Evolutionary conservation across 192 early-diverging fungal genomes (phyloP).

Genomic region (Podila clonocystis): DNA sequence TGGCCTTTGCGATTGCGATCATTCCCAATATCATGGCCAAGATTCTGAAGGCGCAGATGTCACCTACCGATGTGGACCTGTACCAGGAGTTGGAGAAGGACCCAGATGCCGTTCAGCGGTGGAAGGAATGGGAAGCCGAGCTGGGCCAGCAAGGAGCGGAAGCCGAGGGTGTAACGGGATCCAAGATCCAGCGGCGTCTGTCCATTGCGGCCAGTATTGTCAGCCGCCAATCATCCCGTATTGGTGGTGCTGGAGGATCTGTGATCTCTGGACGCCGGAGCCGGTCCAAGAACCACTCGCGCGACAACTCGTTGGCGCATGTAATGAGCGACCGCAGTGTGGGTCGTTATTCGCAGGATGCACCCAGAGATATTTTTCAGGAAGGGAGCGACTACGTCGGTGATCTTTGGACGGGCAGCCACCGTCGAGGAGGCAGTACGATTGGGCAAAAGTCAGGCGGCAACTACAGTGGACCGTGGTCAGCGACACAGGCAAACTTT

Average conservation of each 20-base stretch:
- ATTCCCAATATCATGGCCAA: slow-evolving; percentile 62
- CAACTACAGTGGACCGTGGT: slow-evolving; percentile 13
- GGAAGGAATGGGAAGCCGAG: slow-evolving; percentile 51
- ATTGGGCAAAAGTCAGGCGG: background rate
- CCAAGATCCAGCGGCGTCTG: slow-evolving; percentile 46
- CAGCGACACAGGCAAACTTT: slow-evolving; percentile 18
- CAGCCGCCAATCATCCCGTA: slow-evolving; percentile 23
- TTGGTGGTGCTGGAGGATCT: background rate
- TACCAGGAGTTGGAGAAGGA: slow-evolving; percentile 58
- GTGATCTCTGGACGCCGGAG: slow-evolving; percentile 21
- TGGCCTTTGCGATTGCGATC: slow-evolving; percentile 62
- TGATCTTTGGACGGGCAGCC: slow-evolving; percentile 9
- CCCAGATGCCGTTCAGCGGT: slow-evolving; percentile 48
- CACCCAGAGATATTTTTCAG: slow-evolving; percentile 1
- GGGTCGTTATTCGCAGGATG: slow-evolving; percentile 17
- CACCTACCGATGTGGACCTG: slow-evolving; percentile 53
- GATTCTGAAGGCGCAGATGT: slow-evolving; percentile 48
- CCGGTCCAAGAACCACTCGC: slow-evolving; percentile 5
- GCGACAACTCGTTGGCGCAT: slow-evolving; percentile 5
- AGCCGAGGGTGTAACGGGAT: slow-evolving; percentile 44
- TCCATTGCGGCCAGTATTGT: slow-evolving; percentile 53
- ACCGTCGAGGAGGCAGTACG: slow-evolving; percentile 28
- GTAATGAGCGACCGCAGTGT: background rate
- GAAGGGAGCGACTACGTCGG: slow-evolving; percentile 22
- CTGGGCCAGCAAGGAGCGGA: slow-evolving; percentile 47